Percentiles rank a stretch among this genome's conserved stretches.
Conservation (phyloP, 495 filamentous ascomycete species). For the Penicillium dipodomyicola region DNA sequence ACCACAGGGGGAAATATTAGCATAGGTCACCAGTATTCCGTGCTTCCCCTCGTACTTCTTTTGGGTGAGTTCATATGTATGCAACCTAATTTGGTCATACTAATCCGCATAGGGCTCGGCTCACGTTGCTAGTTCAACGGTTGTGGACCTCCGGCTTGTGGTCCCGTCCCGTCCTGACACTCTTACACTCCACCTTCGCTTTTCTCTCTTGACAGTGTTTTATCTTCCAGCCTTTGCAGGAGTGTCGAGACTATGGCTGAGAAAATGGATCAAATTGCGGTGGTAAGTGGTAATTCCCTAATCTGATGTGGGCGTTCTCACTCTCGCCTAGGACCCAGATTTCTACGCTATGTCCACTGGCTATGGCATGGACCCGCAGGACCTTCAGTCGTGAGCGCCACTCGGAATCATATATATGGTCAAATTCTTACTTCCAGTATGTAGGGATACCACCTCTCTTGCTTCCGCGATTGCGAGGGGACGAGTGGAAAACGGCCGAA, state of each 20-base stretch:
- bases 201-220: not conserved
- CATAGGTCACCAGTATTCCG: no score
- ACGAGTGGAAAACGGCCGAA: conserved; percentile 21
- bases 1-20: no score
- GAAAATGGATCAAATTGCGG: conserved; percentile 2
- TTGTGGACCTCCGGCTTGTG: no score
- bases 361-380: conserved; percentile 2
- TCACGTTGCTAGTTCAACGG: no score
- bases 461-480: conserved; percentile 18
- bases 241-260: not conserved
- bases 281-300: conserved; percentile 8
- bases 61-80: no score
- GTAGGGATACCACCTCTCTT: conserved; percentile 18
- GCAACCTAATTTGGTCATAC: no score
- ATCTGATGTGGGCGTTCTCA: not conserved
- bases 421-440: not conserved
- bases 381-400: conserved; percentile 17
- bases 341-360: conserved; percentile 12
- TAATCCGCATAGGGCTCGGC: no score
- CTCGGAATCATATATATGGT: not conserved
- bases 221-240: not conserved
- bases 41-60: no score
- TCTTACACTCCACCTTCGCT: no score
- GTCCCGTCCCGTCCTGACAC: no score
- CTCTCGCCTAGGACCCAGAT: conserved; percentile 13